phyloP scores from a whole-genome alignment of 768 basidiomycete genomes.

The Lentinula lateritia region DNA sequence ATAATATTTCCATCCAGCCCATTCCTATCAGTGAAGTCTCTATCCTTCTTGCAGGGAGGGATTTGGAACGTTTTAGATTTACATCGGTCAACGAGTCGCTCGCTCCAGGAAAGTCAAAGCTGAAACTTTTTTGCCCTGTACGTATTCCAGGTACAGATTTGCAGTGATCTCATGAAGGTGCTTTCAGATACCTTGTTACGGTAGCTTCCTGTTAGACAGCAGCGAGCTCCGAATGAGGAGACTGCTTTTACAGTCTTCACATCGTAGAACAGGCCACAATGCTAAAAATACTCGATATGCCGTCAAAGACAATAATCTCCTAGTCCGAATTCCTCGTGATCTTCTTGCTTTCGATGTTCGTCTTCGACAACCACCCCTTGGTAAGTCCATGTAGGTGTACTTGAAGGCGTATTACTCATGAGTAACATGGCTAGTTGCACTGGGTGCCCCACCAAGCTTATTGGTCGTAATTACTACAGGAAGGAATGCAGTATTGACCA shows the following conservation, averaged over 20 bases:
- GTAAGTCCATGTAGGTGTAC: constrained; percentile 20
- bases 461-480: constrained; percentile 59
- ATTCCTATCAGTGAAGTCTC: constrained; percentile 58
- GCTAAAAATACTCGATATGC: constrained; percentile 15
- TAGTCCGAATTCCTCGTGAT: constrained; percentile 64
- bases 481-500: constrained; percentile 56
- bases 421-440: constrained; percentile 43
- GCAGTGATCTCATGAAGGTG: constrained; percentile 1
- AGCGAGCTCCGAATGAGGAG: constrained; percentile 63
- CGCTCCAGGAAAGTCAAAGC: constrained; percentile 48
- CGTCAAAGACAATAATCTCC: constrained; percentile 25
- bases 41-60: constrained; percentile 56
- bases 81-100: constrained; percentile 35
- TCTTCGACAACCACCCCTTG: constrained; percentile 51
- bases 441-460: constrained; percentile 52
- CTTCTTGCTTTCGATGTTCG: constrained; percentile 56
- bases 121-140: constrained; percentile 71
- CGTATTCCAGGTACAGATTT: constrained; percentile 19
- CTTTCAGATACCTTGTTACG: constrained; percentile 60
- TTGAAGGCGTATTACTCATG: no score
- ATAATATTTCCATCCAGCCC: constrained; percentile 30
- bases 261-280: constrained; percentile 30
- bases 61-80: constrained; percentile 59
- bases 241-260: constrained; percentile 62
- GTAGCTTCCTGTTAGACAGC: constrained; percentile 62